Evolutionary conservation across 805 yeast genomes (phyloP).

Genomic region (Spathaspora boniae): DNA sequence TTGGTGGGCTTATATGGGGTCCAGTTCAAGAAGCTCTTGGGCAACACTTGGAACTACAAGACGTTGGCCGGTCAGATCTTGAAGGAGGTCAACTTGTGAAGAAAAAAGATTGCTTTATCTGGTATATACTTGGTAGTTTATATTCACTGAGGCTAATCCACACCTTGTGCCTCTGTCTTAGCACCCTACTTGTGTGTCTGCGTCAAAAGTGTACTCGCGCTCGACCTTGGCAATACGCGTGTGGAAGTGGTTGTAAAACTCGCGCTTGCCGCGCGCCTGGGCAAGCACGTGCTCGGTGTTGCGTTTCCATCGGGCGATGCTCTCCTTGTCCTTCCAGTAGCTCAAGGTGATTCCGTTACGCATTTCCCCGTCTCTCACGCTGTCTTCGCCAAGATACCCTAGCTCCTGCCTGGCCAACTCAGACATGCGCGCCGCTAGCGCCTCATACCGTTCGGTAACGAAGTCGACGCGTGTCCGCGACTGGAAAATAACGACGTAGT

Average conservation of each 20-base stretch:
- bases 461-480: constrained; percentile 5
- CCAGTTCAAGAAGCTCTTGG: constrained; percentile 88
- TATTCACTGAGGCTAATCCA: no score
- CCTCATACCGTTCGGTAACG: constrained; percentile 8
- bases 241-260: constrained; percentile 11
- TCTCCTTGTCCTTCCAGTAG: constrained; percentile 13
- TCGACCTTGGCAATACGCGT: constrained; percentile 15
- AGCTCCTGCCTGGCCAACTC: constrained; percentile 11
- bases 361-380: constrained; percentile 10
- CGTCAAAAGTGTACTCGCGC: no score
- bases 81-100: constrained; percentile 61
- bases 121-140: no score
- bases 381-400: constrained; percentile 16
- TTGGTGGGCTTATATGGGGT: constrained; percentile 88
- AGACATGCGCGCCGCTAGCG: constrained; percentile 9
- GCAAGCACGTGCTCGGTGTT: constrained; percentile 15
- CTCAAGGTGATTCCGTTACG: constrained; percentile 15
- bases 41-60: constrained; percentile 94
- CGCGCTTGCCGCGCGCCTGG: constrained; percentile 11
- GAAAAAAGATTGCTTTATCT: no score
- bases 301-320: constrained; percentile 13
- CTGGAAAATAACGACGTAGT: constrained; percentile 15
- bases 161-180: no score
- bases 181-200: no score
- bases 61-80: constrained; percentile 83